phyloP scores from a whole-genome alignment of 2,329 filamentous ascomycete species.

The Karstenula rhodostoma region DNA sequence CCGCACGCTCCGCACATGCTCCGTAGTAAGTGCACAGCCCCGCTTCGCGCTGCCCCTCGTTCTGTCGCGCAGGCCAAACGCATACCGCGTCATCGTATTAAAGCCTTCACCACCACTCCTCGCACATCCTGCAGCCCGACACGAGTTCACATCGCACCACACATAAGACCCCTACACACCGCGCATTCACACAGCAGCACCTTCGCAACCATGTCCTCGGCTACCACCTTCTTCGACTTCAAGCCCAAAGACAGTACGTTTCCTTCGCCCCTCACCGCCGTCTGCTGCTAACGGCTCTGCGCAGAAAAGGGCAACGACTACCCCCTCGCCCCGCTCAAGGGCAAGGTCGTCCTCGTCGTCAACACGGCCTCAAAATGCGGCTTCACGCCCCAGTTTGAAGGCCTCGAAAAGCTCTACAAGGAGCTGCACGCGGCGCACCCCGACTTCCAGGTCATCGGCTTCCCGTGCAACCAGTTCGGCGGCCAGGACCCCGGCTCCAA shows the following conservation, averaged over 20 bases:
- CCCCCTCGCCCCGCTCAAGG: conserved; percentile 75
- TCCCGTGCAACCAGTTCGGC: conserved; percentile 98
- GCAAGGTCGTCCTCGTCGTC: conserved; percentile 94
- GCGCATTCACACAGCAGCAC: conserved; percentile 2
- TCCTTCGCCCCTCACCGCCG: not conserved
- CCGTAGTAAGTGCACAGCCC: conserved; percentile 19
- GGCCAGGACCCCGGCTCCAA: conserved; percentile 83
- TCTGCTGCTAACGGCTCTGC: not conserved
- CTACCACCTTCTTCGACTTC: conserved; percentile 82
- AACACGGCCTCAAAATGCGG: conserved; percentile 99
- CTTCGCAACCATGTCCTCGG: conserved; percentile 67
- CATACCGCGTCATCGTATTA: conserved; percentile 17
- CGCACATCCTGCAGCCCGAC: conserved; percentile 1
- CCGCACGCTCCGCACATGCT: conserved; percentile 17
- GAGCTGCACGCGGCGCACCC: conserved; percentile 71
- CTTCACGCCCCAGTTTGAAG: conserved; percentile 94
- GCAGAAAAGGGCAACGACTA: conserved; percentile 77
- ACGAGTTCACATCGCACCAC: not conserved
- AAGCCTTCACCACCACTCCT: conserved; percentile 3
- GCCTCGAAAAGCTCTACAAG: conserved; percentile 91
- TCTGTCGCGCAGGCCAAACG: conserved; percentile 13
- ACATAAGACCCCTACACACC: not conserved
- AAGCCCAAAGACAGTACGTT: conserved; percentile 80
- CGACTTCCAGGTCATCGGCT: conserved; percentile 87
- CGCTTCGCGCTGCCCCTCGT: conserved; percentile 14